phyloP scores from a whole-genome alignment of 2,329 filamentous ascomycete genomes.

The Botrytis fragariae region DNA sequence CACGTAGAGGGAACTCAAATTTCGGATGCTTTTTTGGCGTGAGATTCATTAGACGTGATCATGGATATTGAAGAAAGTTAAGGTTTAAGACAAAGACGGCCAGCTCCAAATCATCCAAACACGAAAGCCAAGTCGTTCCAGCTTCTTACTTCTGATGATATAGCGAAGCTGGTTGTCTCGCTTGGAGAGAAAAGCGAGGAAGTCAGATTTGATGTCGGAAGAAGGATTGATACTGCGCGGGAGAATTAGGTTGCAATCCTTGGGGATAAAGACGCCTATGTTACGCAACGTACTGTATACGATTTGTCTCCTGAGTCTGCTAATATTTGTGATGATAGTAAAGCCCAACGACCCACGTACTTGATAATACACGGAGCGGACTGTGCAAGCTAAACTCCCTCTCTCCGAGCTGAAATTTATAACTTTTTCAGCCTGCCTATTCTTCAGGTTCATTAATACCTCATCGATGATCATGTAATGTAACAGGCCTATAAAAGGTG shows the following conservation, averaged over 20 bases:
- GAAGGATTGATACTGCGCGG: neutral
- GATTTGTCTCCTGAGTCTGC: neutral
- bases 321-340: neutral
- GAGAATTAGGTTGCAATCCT: neutral
- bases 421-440: neutral
- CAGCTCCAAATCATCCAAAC: neutral
- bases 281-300: neutral
- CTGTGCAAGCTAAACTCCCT: neutral
- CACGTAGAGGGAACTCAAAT: neutral
- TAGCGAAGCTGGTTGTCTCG: neutral
- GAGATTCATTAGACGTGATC: neutral
- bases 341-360: neutral
- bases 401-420: neutral
- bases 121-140: neutral
- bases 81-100: neutral
- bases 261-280: neutral
- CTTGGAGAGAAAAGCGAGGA: neutral
- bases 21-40: neutral
- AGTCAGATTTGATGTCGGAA: neutral
- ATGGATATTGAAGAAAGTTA: neutral
- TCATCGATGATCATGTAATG: neutral
- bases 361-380: neutral
- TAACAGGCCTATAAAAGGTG: neutral
- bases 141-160: neutral
- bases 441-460: neutral